Evolutionary conservation across 1,284 basidiomycete species (phyloP).

Genomic region (Ganoderma boninense): DNA sequence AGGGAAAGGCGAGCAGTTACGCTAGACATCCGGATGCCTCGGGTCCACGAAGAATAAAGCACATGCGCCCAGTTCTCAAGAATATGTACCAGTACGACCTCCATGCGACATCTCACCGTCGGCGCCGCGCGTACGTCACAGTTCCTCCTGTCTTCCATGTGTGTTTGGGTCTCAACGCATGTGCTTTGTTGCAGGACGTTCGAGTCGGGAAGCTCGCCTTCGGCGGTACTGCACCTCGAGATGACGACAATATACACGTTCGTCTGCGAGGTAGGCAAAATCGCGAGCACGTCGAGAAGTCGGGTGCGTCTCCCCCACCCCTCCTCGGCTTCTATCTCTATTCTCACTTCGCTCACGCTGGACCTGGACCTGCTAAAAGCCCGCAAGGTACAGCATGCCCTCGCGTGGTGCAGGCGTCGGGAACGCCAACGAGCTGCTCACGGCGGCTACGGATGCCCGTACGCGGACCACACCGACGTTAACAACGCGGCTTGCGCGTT

Average conservation of each 20-base stretch:
- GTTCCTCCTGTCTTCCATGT: no score
- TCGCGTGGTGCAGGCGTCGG: slow-evolving; percentile 84
- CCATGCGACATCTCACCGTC: slow-evolving; percentile 66
- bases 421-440: slow-evolving; percentile 85
- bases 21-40: slow-evolving; percentile 50
- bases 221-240: slow-evolving; percentile 59
- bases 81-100: slow-evolving; percentile 65
- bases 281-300: slow-evolving; percentile 49
- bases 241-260: slow-evolving; percentile 59
- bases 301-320: no score
- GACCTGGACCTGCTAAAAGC: no score
- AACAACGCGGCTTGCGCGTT: slow-evolving; percentile 85
- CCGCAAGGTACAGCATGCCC: slow-evolving; percentile 68
- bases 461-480: slow-evolving; percentile 74
- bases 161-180: no score
- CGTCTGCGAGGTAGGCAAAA: slow-evolving; percentile 70
- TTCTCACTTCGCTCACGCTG: no score
- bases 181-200: slow-evolving; percentile 50
- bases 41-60: slow-evolving; percentile 52
- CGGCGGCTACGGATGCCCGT: slow-evolving; percentile 72
- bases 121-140: slow-evolving; percentile 70
- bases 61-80: slow-evolving; percentile 63
- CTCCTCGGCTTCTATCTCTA: no score
- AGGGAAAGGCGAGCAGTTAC: slow-evolving; percentile 48
- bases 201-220: slow-evolving; percentile 58